Conservation (phyloP, 2,329 filamentous ascomycete species). For the Fusarium euwallaceae region DNA sequence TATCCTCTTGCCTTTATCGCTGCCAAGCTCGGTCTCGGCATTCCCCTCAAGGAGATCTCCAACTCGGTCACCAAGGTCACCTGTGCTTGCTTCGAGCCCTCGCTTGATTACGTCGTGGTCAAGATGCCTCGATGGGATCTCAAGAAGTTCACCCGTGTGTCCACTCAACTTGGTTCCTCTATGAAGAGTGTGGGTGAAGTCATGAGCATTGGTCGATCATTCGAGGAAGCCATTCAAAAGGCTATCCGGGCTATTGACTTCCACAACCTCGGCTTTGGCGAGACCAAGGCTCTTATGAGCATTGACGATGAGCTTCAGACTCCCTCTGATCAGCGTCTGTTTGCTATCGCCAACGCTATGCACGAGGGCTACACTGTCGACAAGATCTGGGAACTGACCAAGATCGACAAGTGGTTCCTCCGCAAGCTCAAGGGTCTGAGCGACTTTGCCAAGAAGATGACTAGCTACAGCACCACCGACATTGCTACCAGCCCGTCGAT, state of each 20-base stretch:
- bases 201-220: slow-evolving; percentile 96
- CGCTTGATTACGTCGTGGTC: slow-evolving; percentile 96
- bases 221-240: slow-evolving; percentile 98
- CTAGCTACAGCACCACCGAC: slow-evolving; percentile 73
- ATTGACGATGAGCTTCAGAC: slow-evolving; percentile 97
- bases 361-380: slow-evolving; percentile 92
- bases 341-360: slow-evolving; percentile 99
- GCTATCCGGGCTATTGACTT: slow-evolving; percentile 96
- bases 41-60: slow-evolving; percentile 94
- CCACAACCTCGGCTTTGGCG: slow-evolving; percentile 94
- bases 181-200: slow-evolving; percentile 99
- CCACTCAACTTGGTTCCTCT: slow-evolving; percentile 93
- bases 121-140: slow-evolving; percentile 99
- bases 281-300: slow-evolving; percentile 91
- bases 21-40: slow-evolving; percentile 96
- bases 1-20: slow-evolving; percentile 98
- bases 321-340: slow-evolving; percentile 95
- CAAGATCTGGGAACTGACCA: slow-evolving; percentile 98
- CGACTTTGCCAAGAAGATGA: slow-evolving; percentile 87
- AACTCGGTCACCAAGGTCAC: slow-evolving; percentile 97
- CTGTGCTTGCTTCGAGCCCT: slow-evolving; percentile 98
- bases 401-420: slow-evolving; percentile 99
- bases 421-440: slow-evolving; percentile 90
- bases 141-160: slow-evolving; percentile 98
- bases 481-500: slow-evolving; percentile 73